Evolutionary conservation across 768 basidiomycete genomes (phyloP).

Genomic region (Podaxis sp.): DNA sequence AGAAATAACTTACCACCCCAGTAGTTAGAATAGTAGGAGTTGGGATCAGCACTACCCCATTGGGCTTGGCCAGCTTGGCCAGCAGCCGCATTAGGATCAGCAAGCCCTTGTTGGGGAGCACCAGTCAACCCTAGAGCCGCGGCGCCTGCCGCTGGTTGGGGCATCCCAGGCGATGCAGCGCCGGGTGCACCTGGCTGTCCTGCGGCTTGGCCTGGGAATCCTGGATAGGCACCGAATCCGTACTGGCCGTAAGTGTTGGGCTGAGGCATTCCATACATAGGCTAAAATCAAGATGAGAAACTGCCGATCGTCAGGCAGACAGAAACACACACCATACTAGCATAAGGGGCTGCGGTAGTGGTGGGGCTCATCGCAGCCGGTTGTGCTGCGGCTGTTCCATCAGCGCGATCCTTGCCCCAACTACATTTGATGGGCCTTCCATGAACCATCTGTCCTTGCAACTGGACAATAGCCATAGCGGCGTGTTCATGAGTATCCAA

Average conservation of each 20-base stretch:
- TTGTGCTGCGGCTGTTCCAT: slow-evolving; percentile 59
- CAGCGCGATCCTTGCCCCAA: slow-evolving; percentile 96
- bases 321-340: slow-evolving; percentile 64
- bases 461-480: slow-evolving; percentile 95
- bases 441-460: slow-evolving; percentile 97
- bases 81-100: slow-evolving; percentile 52
- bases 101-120: slow-evolving; percentile 55
- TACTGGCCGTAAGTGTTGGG: slow-evolving; percentile 78
- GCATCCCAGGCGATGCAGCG: slow-evolving; percentile 59
- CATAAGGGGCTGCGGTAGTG: slow-evolving; percentile 65
- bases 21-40: slow-evolving; percentile 76
- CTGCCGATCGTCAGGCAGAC: not conserved
- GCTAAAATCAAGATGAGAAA: slow-evolving; percentile 39
- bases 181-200: slow-evolving; percentile 47
- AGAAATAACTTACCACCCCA: slow-evolving; percentile 67
- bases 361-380: slow-evolving; percentile 58
- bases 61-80: slow-evolving; percentile 69
- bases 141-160: slow-evolving; percentile 54
- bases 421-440: slow-evolving; percentile 97
- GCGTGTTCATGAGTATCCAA: slow-evolving; percentile 98
- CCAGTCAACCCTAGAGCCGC: slow-evolving; percentile 55
- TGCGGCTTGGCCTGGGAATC: slow-evolving; percentile 61
- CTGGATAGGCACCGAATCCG: slow-evolving; percentile 72
- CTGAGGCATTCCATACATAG: slow-evolving; percentile 91
- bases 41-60: slow-evolving; percentile 75